Base-by-base conservation (phyloP, 1,139 yeast species). In the Groenewaldozyma sp. region DNA sequence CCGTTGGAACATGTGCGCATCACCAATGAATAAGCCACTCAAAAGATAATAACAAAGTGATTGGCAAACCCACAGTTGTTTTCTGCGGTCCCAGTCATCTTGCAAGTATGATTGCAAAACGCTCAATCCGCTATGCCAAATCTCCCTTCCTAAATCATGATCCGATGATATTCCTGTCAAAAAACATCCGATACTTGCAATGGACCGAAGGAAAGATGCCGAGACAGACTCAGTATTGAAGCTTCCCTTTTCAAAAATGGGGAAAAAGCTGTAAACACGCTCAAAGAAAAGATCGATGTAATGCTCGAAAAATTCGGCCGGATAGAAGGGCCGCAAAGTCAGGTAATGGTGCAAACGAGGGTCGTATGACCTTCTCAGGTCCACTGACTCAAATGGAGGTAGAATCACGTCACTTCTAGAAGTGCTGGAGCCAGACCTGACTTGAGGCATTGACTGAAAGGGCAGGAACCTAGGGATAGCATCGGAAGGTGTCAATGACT, bases 331-430 rank as follows among this genome's bases (percentile, higher is more conserved):
- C 16, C 38, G 7, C 26, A 35, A 10, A 6, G 38, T 35, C 21
- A 35, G 28, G 16, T 35, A 35, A 24, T 35, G 38, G 24, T 35
- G 38, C 16, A 35, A 27, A 2, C 38, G n/a, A 2, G 38, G 38
- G 17, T 35, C 38, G 20, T 35, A 35, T 11, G 31, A 28, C 16
- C 27, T 17, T 18, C 24, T 31, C 3, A 35, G 34, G 16, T 35
- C 38, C 20, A 28, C 38, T 10, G 38, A 27, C 14, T 35, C 38
- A 35, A 35, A 35, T 14, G 38, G 38, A 9, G 38, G 34, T 7
- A 28, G 26, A 11, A 35, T 34, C 9, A 35, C 28, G 2, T 31
- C 34, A 5, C 32, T 31, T 9, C 5, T 26, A 26, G 17, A 17
- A n/a, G 31, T 26, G 11, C 17, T 14, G n/a, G 9, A 10, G 4